Evolutionary conservation across 306 rosid genomes (phyloP).

Genomic region (Begonia loranthoides): DNA sequence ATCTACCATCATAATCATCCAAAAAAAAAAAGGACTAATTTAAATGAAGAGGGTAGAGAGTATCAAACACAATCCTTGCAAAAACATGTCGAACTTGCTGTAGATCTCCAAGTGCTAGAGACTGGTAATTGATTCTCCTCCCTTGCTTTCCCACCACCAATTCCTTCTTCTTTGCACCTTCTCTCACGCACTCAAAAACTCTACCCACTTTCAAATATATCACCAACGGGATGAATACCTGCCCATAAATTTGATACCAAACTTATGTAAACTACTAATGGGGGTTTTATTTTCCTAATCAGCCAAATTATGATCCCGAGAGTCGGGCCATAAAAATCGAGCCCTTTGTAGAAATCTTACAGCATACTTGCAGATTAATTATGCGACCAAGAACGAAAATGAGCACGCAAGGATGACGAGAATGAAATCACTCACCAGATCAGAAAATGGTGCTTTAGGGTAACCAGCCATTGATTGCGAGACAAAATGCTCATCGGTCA

Average conservation of each 20-base stretch:
- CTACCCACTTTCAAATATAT: constrained; percentile 35
- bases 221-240: constrained; percentile 63
- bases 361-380: too few relatives aligned
- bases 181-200: constrained; percentile 36
- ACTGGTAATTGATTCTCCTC: constrained; percentile 32
- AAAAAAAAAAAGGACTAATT: not conserved
- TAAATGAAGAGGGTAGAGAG: constrained; percentile 41
- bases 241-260: constrained; percentile 14
- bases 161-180: constrained; percentile 9
- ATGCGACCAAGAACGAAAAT: too few relatives aligned
- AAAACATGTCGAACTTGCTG: constrained; percentile 49
- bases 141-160: constrained; percentile 35
- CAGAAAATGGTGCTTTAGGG: constrained; percentile 70
- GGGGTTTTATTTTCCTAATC: too few relatives aligned
- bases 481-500: constrained; percentile 54
- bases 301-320: too few relatives aligned
- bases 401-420: too few relatives aligned
- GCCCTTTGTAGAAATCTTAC: not conserved
- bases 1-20: too few relatives aligned
- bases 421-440: constrained; percentile 33
- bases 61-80: constrained; percentile 66
- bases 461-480: constrained; percentile 62
- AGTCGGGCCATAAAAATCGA: too few relatives aligned
- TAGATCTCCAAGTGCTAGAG: constrained; percentile 34
- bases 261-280: not conserved